Evolutionary conservation across 2,329 filamentous ascomycete genomes (phyloP).

Genomic region (Fusarium phyllophilum): DNA sequence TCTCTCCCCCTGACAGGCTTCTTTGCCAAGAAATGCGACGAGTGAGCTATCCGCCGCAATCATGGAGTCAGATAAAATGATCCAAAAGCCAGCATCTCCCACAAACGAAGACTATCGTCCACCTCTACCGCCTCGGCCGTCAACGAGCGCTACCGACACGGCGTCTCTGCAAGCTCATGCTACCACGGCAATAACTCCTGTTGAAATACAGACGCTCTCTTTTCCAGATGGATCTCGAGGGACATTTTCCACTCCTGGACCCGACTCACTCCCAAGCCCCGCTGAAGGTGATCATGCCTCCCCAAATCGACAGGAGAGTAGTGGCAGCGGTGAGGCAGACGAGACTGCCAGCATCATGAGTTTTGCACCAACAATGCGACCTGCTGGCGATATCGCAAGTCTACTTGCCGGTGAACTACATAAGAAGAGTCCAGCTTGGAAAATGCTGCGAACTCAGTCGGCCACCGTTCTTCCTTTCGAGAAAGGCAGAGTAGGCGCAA

Average conservation of each 20-base stretch:
- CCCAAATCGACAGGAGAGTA: conserved; percentile 46
- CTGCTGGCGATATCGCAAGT: conserved; percentile 80
- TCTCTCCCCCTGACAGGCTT: neutral
- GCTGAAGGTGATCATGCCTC: conserved; percentile 54
- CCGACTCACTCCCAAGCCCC: conserved; percentile 51
- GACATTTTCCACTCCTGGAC: conserved; percentile 62
- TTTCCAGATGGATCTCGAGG: conserved; percentile 76
- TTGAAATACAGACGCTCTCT: conserved; percentile 81
- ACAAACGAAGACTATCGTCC: conserved; percentile 59
- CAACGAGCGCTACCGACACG: conserved; percentile 51
- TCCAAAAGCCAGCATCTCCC: conserved; percentile 41
- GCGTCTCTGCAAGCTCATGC: conserved; percentile 68
- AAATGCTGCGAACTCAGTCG: conserved; percentile 71
- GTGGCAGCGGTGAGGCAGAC: conserved; percentile 61
- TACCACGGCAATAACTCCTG: conserved; percentile 85
- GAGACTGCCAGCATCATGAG: conserved; percentile 75
- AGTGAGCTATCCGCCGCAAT: conserved; percentile 18
- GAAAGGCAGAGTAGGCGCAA: conserved; percentile 53
- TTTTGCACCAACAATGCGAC: conserved; percentile 70
- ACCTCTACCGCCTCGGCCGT: conserved; percentile 65
- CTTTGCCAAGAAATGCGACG: conserved; percentile 44
- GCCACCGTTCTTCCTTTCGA: conserved; percentile 71
- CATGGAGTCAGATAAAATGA: conserved; percentile 43
- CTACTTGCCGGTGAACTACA: conserved; percentile 78
- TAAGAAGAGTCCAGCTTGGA: conserved; percentile 74